Evolutionary conservation across 768 basidiomycete species (phyloP), one percentile per base, ranked within the genome.

Genomic region (Boletus coccyginus): DNA sequence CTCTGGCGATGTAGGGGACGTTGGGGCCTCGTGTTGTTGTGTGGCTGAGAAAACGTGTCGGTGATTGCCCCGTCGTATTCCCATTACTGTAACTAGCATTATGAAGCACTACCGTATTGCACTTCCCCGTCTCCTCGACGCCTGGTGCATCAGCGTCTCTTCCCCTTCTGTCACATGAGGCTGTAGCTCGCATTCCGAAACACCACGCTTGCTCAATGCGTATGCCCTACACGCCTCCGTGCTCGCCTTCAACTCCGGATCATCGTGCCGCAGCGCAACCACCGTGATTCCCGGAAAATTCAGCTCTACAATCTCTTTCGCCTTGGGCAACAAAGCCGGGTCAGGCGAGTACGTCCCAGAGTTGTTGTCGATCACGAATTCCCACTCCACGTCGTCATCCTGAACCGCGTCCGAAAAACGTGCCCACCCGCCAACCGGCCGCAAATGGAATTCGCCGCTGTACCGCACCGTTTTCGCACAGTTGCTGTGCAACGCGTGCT

Each of bases 301-400:
- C 63, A 79, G 78, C 71, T 90, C 84, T 49, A 94, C 66, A 29
- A 90, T 74, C 59, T 74, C 76, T 66, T 82, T 81, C 54, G 92
- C 69, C 42, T 76, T 67, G 0, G 87, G 85, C 3, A 94, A 72
- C 60, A 92, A 64, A 51, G 62, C 69, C 51, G 78, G 76, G 65
- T 90, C 83, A 1, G 92, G 92, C 33, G 89, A 80, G 67, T 94
- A 93, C 50, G 91, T 94, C 47, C 92, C 92, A 62, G 84, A 86
- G 65, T 89, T 88, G 64, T 94, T 94, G 69, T 94, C 92, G 64
- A 94, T 82, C 59, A 92, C 85, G 33, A 94, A 69, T 69, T 94
- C 90, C 88, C 92, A 94, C 33, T 74, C 68, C 43, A 87, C 84
- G 7, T 80, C 74, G 5, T 75, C 76, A 60, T 89, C 88, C 2